Base-by-base conservation (phyloP, 2,329 filamentous ascomycete genomes). In the Kalaharituber pfeilii region DNA sequence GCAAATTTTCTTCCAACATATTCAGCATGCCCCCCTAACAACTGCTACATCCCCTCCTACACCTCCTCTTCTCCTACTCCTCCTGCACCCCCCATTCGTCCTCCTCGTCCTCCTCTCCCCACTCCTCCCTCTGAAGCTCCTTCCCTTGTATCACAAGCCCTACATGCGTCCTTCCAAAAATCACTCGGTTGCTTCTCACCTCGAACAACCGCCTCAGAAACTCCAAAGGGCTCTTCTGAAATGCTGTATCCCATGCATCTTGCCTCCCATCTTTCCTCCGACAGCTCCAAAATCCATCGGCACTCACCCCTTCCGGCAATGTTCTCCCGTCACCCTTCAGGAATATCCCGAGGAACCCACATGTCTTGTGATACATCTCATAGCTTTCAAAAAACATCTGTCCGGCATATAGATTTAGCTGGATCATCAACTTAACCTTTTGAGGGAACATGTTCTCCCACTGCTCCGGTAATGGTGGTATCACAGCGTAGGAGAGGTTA, bases 401-500 rank as follows among this genome's bases (percentile, higher is more conserved):
- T 7, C 30, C 30, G 6, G 30, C 30, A 7, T 36, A 36, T 36
- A 36, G 18, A 36, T 36, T 36, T 36, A 36, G 3, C 30, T 36
- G 30, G 6, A 36, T 6, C 30, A 36, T 36, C 0, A 74, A 61
- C 0, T 51, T 18, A 0, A 11, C 25, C 3, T 58, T 57, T 49
- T 63, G 6, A 57, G 62, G n/a, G 56, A 62, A 3, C 64, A 53
- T 36, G 30, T 6, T 36, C 2, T 36, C 13, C 3, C 30, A 36
- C 3, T 6, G 2, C 2, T 36, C 6, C 13, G 30, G 6, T 15
- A 36, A 3, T 36, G 30, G 2, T 15, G 30, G 30, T 2, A 7
- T 36, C 6, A 1, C 2, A 2, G 2, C 3, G 6, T 13, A 7
- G 6, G 26, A 51, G 24, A 80, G 66, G 0, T 62, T 49, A 49